Evolutionary conservation across 345 rosid species (phyloP).

Genomic region (Lepidium aucheri): DNA sequence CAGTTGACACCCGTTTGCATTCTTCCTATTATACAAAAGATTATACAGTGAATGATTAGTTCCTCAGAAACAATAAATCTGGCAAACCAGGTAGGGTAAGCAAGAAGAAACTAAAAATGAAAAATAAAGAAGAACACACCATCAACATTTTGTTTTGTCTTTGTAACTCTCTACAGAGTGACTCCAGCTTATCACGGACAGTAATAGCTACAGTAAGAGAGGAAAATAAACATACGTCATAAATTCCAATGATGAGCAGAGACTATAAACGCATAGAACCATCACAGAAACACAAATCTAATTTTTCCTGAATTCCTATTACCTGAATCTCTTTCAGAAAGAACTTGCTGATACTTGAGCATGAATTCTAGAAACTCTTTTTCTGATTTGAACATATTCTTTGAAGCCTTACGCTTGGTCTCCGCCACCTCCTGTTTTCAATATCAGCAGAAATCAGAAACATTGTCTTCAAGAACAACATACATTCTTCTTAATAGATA

Average conservation of each 20-base stretch:
- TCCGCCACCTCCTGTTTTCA: conserved; percentile 55
- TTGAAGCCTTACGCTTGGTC: conserved; percentile 58
- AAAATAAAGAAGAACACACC: conserved; percentile 32
- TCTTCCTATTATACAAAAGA: conserved; percentile 56
- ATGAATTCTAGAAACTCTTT: conserved; percentile 79
- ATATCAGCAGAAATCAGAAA: conserved; percentile 4
- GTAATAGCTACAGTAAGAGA: conserved; percentile 45
- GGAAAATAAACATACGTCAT: not conserved
- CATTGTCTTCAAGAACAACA: not conserved
- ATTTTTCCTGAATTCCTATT: not conserved
- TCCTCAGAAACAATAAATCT: not conserved
- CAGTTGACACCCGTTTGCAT: conserved; percentile 82
- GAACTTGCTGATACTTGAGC: conserved; percentile 85
- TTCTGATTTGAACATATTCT: conserved; percentile 61
- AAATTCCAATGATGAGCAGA: not conserved
- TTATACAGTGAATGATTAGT: not conserved
- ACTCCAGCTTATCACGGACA: conserved; percentile 87
- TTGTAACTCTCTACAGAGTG: conserved; percentile 86
- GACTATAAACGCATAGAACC: not conserved
- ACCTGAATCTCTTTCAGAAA: conserved; percentile 85
- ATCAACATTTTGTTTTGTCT: conserved; percentile 89
- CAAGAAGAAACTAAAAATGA: not conserved
- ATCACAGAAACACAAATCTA: not conserved
- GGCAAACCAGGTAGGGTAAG: not conserved
- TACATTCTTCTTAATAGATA: not conserved